Base-by-base conservation (phyloP, 2,329 filamentous ascomycete species). In the Ramichloridium luteum region DNA sequence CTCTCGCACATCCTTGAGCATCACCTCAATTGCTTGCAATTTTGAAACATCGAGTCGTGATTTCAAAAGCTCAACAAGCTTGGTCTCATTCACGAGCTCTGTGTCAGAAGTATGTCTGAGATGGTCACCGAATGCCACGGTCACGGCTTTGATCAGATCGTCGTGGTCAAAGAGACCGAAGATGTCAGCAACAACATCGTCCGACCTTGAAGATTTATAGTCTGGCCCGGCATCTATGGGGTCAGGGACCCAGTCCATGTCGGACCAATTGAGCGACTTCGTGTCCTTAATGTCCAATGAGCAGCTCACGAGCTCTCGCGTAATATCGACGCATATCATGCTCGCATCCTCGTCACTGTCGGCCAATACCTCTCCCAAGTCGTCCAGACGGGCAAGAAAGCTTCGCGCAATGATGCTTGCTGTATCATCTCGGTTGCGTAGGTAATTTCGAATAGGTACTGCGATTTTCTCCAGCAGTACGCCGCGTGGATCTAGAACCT, bases 91-190 rank as follows among this genome's bases (percentile, higher is more conserved):
- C 37, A 80, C 70, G 45, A 85, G 92, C 14, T 72, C 66, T 1
- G 55, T 50, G 12, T 70, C 64, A 38, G 78, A 77, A 28, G 72
- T 73, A 36, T 65, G 63, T 12, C 77, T 58, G 3, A 98, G 61
- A 28, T 86, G 77, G 40, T 92, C 83, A 4, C 81, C 82, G n/a
- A 98, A 71, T 26, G 93, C 82, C 32, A 70, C 75, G 50, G 93
- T 85, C 40, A 98, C 80, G 54, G 96, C 88, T 45, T 85, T 92
- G 57, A 94, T 90, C 51, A 96, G 96, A 27, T 94, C 88, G 44
- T 86, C 83, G 12, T 80, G 80, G 9, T 93, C 88, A 44, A 93
- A 81, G 0, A 93, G 74, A 36, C 76, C 80, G 44, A 96, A 81
- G 26, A 98, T 65, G 31, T 85, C 93, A 31, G 85, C 85, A 35